Evolutionary conservation across 768 basidiomycete species (phyloP).

Genomic region (Leccinellum albellum): DNA sequence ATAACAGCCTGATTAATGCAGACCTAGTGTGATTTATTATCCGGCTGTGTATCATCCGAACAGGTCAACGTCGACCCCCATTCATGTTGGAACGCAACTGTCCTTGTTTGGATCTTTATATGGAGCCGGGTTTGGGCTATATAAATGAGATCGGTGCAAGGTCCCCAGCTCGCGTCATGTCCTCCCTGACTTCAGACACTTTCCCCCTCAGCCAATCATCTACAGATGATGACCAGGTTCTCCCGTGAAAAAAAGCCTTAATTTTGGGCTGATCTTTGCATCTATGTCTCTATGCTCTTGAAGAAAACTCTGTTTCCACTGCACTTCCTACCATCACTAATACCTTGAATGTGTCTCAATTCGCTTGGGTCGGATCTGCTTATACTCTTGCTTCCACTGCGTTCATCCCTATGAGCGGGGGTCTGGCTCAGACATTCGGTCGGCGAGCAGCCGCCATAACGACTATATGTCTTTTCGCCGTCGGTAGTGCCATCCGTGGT

Average conservation of each 20-base stretch:
- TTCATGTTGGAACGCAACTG: neutral
- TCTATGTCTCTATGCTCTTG: slow-evolving; percentile 33
- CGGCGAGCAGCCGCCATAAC: slow-evolving; percentile 32
- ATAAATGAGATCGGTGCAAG: neutral
- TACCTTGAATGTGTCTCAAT: slow-evolving; percentile 36
- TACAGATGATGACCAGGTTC: neutral
- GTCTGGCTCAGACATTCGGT: slow-evolving; percentile 40
- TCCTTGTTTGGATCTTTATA: neutral
- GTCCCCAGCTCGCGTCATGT: neutral
- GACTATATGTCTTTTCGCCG: slow-evolving; percentile 34
- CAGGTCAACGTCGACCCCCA: neutral
- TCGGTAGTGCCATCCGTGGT: slow-evolving; percentile 43
- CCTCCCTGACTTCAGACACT: neutral
- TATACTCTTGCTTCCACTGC: slow-evolving; percentile 41
- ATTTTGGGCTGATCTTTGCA: slow-evolving; percentile 32
- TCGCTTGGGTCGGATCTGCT: slow-evolving; percentile 44
- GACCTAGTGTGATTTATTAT: neutral
- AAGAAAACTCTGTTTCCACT: slow-evolving; percentile 32
- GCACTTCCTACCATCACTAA: slow-evolving; percentile 42
- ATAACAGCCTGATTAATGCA: neutral
- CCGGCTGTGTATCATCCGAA: neutral
- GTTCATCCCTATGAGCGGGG: slow-evolving; percentile 38
- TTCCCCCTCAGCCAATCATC: neutral
- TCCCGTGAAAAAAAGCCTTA: neutral
- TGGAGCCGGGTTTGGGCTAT: too few relatives aligned